A percentile compares a stretch with the other conserved stretches of the same genome.
Evolutionary conservation across 441 rosid species (phyloP).

Genomic region (Croton setiger): DNA sequence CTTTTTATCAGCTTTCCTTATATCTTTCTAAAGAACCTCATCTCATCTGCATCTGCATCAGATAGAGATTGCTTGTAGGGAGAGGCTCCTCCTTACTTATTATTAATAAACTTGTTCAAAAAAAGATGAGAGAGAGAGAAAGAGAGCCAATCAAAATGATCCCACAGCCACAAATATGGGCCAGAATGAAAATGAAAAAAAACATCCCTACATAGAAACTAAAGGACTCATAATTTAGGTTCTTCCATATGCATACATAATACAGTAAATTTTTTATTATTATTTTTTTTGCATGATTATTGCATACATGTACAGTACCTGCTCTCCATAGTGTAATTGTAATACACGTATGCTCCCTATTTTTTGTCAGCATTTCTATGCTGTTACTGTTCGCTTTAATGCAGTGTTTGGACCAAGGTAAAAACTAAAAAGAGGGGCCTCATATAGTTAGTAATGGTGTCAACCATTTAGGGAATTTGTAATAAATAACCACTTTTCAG

Average conservation of each 20-base stretch:
- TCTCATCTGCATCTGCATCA: slow-evolving; percentile 41
- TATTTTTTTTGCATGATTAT: slow-evolving; percentile 28
- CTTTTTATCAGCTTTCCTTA: slow-evolving; percentile 27
- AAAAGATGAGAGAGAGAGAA: slow-evolving; percentile 11
- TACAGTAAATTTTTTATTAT: slow-evolving; percentile 13
- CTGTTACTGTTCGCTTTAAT: background rate
- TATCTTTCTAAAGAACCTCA: slow-evolving; percentile 29
- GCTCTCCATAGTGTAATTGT: slow-evolving; percentile 6
- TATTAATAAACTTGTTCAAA: slow-evolving; percentile 30
- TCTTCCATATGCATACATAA: background rate
- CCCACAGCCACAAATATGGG: slow-evolving; percentile 44
- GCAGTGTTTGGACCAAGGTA: too few relatives aligned
- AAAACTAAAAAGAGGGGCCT: too few relatives aligned
- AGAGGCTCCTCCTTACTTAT: slow-evolving; percentile 21
- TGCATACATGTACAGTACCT: slow-evolving; percentile 4
- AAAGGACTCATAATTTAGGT: slow-evolving; percentile 38
- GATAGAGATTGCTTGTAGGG: slow-evolving; percentile 32
- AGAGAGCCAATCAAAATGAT: slow-evolving; percentile 38
- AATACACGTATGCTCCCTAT: slow-evolving; percentile 27
- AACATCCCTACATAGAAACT: slow-evolving; percentile 39
- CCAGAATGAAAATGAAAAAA: slow-evolving; percentile 28
- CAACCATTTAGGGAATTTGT: too few relatives aligned
- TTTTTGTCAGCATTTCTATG: slow-evolving; percentile 20
- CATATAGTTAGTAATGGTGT: too few relatives aligned
- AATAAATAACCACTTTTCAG: too few relatives aligned